These are phyloP conservation scores for Starmerella potacharoeniae DNA, from an alignment of 805 yeast genomes.

Conservation along the genomic window DNA sequence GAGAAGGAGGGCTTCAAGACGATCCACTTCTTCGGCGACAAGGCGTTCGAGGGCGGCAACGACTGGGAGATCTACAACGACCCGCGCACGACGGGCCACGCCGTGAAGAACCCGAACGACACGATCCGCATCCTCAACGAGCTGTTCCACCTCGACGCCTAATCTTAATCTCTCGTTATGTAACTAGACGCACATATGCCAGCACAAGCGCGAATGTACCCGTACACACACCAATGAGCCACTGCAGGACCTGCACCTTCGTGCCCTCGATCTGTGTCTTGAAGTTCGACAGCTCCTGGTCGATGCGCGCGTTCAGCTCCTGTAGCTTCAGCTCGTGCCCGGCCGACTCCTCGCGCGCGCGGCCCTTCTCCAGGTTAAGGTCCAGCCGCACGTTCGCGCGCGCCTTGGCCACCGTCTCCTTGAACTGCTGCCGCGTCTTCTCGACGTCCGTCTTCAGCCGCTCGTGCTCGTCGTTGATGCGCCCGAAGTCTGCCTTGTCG, in stretches of 20 bases:
- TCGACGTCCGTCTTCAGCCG: slow-evolving; percentile 73
- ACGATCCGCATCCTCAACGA: slow-evolving; percentile 79
- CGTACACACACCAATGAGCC: slow-evolving; percentile 96
- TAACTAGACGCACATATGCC: slow-evolving; percentile 77
- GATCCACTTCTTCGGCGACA: slow-evolving; percentile 98
- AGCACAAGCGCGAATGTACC: slow-evolving; percentile 92
- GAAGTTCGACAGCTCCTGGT: slow-evolving; percentile 89
- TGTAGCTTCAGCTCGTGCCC: slow-evolving; percentile 87
- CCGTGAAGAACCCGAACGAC: slow-evolving; percentile 81
- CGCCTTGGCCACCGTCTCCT: slow-evolving; percentile 83
- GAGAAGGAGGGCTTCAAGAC: slow-evolving; percentile 69
- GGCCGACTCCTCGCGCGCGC: slow-evolving; percentile 88
- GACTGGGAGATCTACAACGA: slow-evolving; percentile 95
- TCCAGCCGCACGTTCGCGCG: slow-evolving; percentile 86
- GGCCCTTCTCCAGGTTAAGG: slow-evolving; percentile 83
- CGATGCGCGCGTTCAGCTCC: slow-evolving; percentile 89
- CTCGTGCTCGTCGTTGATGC: slow-evolving; percentile 77
- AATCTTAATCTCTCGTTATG: slow-evolving; percentile 29
- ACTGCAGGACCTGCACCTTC: slow-evolving; percentile 93
- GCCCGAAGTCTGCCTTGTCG: slow-evolving; percentile 76
- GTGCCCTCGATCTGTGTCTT: slow-evolving; percentile 91
- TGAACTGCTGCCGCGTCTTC: slow-evolving; percentile 67
- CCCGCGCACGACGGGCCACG: slow-evolving; percentile 88
- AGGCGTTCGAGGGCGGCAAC: slow-evolving; percentile 92
- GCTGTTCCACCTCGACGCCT: slow-evolving; percentile 36